Evolutionary conservation across 495 filamentous ascomycete species (phyloP), one percentile per base, ranked within the genome.

Genomic region (Aspergillus kassunensis): DNA sequence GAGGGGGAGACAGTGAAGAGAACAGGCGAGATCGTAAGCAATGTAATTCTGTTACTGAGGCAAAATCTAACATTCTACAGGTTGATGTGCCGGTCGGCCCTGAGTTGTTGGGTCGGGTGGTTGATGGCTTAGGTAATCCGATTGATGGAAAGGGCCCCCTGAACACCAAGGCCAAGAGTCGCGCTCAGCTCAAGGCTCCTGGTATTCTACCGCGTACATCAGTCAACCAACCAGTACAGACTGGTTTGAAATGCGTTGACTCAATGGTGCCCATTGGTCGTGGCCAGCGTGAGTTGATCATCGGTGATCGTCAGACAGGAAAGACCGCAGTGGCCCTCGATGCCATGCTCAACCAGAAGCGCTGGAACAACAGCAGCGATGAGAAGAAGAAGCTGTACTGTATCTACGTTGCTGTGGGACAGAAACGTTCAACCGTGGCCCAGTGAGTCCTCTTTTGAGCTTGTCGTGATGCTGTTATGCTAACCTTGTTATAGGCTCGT

Each of bases 221-320:
- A 68, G 93, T 98, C 85, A 91, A 89, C 78, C 82, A 98, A 81
- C 95, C 93, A 51, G 93, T 98, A 49, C 93, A 98, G 85, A 98
- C 93, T 70, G 93, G 93, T 76, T 84, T 98, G 60, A 98, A 97
- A 82, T 95, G 91, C 71, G 83, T 98, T 81, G 93, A 98, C 74
- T 91, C 93, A 70, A 98, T 98, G 93, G 93, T 98, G 55, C 93
- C 93, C 65, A 97, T 98, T 67, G 93, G 93, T 71, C 93, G 93
- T 91, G 93, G 93, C 65, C 93, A 98, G 80, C 93, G 93, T 89
- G 93, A 98, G 80, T 82, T 98, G 80, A 97, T 98, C 76, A 98
- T 98, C 79, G 93, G 93, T 77, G 93, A 98, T 75, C 95, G 93
- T 88, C 93, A 98, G 78, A 98, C 93, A 61, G 93, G 93, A 77